Percentiles rank a stretch among this genome's conserved stretches.
Evolutionary conservation across 2,329 filamentous ascomycete genomes (phyloP).

Genomic region (Colletotrichum gloeosporioides): DNA sequence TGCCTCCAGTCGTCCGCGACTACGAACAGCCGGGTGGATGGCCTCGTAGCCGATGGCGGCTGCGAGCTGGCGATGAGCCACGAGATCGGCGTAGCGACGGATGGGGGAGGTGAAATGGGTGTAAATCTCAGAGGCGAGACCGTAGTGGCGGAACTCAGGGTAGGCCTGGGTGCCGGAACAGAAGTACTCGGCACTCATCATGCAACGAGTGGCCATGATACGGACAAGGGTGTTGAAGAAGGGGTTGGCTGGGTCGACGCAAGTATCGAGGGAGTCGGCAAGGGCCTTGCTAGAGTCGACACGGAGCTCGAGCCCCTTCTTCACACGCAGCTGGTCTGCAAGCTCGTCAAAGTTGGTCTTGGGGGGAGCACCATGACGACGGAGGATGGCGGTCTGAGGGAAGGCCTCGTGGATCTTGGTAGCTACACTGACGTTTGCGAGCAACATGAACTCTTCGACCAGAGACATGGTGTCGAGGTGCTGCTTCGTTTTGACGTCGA

Average conservation of each 20-base stretch:
- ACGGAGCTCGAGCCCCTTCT: constrained; percentile 79
- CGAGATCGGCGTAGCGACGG: constrained; percentile 94
- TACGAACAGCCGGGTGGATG: constrained; percentile 81
- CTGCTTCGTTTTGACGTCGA: constrained; percentile 95
- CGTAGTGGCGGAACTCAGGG: constrained; percentile 96
- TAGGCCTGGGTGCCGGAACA: constrained; percentile 92
- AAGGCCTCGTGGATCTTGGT: constrained; percentile 89
- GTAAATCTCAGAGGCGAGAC: constrained; percentile 94
- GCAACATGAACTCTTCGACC: constrained; percentile 98
- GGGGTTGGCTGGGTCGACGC: constrained; percentile 79
- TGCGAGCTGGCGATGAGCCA: constrained; percentile 92
- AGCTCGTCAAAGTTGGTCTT: constrained; percentile 98
- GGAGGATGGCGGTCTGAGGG: constrained; percentile 92
- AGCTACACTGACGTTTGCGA: constrained; percentile 95
- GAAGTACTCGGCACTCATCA: constrained; percentile 99
- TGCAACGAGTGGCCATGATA: constrained; percentile 97
- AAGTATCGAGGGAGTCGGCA: constrained; percentile 88
- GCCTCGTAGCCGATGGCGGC: constrained; percentile 93
- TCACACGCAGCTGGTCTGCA: constrained; percentile 86
- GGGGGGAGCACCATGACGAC: constrained; percentile 89
- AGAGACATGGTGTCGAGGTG: constrained; percentile 95
- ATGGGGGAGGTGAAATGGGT: constrained; percentile 99
- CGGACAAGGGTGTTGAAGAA: constrained; percentile 99
- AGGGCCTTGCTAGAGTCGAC: constrained; percentile 91
- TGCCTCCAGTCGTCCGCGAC: constrained; percentile 83